Evolutionary conservation across 1,139 yeast genomes (phyloP).

Genomic region (Debaryomyces sp.): DNA sequence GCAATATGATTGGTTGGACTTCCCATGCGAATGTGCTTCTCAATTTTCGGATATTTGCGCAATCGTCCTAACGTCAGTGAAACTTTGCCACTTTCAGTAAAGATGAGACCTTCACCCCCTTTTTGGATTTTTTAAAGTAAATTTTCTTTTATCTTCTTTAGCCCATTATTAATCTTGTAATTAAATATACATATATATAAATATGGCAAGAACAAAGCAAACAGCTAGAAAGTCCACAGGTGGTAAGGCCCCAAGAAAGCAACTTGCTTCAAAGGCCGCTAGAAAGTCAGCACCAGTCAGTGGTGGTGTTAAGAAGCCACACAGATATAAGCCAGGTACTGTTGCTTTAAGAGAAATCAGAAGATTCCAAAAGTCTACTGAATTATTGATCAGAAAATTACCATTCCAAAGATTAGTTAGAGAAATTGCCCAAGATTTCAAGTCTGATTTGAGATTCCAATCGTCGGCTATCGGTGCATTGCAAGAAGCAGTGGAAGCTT

Average conservation of each 20-base stretch:
- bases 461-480: constrained; percentile 56
- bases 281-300: constrained; percentile 56
- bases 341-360: constrained; percentile 58
- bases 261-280: constrained; percentile 56
- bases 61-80: not conserved
- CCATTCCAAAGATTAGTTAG: constrained; percentile 54
- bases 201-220: constrained; percentile 58
- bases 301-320: constrained; percentile 57
- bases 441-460: constrained; percentile 55
- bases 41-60: constrained; percentile 4
- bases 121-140: not conserved
- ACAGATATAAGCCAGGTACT: constrained; percentile 60
- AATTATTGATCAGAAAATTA: constrained; percentile 53
- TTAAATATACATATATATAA: constrained; percentile 9
- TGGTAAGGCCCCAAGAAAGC: constrained; percentile 59
- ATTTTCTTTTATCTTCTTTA: not conserved
- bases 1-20: constrained; percentile 12
- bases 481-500: constrained; percentile 57
- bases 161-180: not conserved
- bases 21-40: constrained; percentile 1
- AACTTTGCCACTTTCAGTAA: constrained; percentile 5
- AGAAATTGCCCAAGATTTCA: constrained; percentile 54
- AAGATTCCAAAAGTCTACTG: constrained; percentile 56
- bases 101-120: constrained; percentile 5
- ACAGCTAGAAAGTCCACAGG: constrained; percentile 59